Base-by-base conservation (phyloP, 2,329 filamentous ascomycete genomes). In the Dactylellina haptotyla region DNA sequence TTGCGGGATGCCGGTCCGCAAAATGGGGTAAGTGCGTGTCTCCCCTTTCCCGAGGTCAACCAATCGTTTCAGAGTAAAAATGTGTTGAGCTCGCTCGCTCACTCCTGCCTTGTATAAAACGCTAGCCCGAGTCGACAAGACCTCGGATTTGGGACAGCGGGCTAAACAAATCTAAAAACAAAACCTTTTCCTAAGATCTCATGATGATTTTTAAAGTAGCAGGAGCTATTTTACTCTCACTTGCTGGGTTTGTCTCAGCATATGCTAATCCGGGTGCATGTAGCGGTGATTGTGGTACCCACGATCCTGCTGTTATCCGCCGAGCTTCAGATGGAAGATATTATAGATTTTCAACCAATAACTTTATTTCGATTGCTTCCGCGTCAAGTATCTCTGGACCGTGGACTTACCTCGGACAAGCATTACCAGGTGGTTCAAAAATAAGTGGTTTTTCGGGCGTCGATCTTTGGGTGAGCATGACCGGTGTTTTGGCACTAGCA, bases 381-480 rank as follows among this genome's bases (percentile, higher is more conserved):
- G 78, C 82, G 1, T 73, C 77, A n/a, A 77, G 78, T 9, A 63
- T 84, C 48, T 77, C 76, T 3, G 83, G 82, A 0, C 81, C 82
- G 4, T 85, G 83, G 83, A 82, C 79, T 0, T 81, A 81, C 74
- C 75, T 79, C 20, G 83, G 83, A 18, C 78, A 80, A n/a, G 83
- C 79, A 12, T 75, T 83, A 2, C 79, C 82, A 0, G 37, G 53
- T 20, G 81, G 80, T 2, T 82, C 81, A 51, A 79, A 75, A 0
- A 83, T 83, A 39, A 77, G 81, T 70, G 77, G 82, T 18, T 57
- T 78, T 0, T 82, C 83, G 1, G 82, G 80, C 25, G 77, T 81
- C 37, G 81, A 82, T 51, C 77, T 82, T 14, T 83, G 82, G 82
- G 82, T 82, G 77, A 50, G 79, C 77, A 25, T 14, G 8, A 3